Conservation (phyloP, 495 filamentous ascomycete species). For the Penicillium psychrofluorescens region DNA sequence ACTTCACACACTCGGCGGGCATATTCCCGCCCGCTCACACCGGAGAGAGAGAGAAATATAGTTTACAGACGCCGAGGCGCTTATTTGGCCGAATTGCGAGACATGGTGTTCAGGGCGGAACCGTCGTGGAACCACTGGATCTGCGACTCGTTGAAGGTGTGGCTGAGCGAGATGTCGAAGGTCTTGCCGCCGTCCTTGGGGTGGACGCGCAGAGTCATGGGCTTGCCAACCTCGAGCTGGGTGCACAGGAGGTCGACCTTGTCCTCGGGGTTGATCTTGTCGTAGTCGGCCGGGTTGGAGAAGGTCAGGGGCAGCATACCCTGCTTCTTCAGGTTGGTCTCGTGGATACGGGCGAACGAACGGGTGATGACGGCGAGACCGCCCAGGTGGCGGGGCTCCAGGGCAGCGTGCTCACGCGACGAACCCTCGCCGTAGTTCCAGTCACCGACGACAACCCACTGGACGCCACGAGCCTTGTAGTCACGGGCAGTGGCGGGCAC, state of each 20-base stretch:
- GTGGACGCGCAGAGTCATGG: conserved; percentile 85
- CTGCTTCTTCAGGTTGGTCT: conserved; percentile 99
- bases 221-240: conserved; percentile 87
- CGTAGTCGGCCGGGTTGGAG: conserved; percentile 89
- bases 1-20: not conserved
- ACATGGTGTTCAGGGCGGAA: conserved; percentile 96
- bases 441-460: conserved; percentile 98
- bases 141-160: conserved; percentile 97
- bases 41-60: conserved; percentile 17
- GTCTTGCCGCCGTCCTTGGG: conserved; percentile 67
- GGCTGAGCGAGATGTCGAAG: conserved; percentile 77
- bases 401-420: conserved; percentile 95
- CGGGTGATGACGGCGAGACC: conserved; percentile 95
- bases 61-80: conserved; percentile 21
- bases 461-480: conserved; percentile 93
- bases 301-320: conserved; percentile 99
- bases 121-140: conserved; percentile 98
- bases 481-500: conserved; percentile 94
- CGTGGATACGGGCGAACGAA: conserved; percentile 97
- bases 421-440: conserved; percentile 99
- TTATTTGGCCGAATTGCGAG: conserved; percentile 52
- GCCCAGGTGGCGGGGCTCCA: conserved; percentile 95
- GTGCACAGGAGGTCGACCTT: conserved; percentile 87
- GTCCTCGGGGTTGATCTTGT: conserved; percentile 91
- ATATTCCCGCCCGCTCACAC: no score